Conservation (phyloP, 768 basidiomycete genomes). For the Russula sp. region DNA sequence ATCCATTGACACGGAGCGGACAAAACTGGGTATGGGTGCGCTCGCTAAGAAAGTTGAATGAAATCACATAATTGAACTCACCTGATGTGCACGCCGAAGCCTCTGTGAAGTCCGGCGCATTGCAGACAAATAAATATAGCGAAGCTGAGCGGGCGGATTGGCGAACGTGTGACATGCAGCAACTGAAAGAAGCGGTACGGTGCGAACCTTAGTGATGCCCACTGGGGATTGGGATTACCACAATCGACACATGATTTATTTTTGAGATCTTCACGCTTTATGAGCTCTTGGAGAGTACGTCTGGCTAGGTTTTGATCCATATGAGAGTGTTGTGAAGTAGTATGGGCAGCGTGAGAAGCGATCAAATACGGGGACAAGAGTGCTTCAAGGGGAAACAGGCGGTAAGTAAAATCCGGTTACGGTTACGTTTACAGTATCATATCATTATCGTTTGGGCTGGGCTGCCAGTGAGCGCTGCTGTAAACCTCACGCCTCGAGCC, state of each 20-base stretch:
- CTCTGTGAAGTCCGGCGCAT: conserved; percentile 77
- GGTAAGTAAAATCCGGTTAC: neutral
- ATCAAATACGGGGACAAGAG: no score
- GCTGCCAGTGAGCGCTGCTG: no score
- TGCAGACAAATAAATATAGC: conserved; percentile 90
- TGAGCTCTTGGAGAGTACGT: conserved; percentile 68
- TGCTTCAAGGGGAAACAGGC: neutral
- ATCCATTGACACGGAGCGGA: conserved; percentile 94
- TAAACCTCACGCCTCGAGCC: no score
- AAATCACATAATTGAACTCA: conserved; percentile 21
- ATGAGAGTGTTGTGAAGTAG: conserved; percentile 22
- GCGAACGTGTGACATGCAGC: neutral
- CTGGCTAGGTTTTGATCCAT: conserved; percentile 60
- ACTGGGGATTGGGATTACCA: conserved; percentile 86
- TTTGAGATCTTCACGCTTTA: conserved; percentile 59
- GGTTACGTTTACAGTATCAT: neutral
- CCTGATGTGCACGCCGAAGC: conserved; percentile 94
- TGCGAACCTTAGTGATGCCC: conserved; percentile 76
- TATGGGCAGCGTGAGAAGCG: neutral
- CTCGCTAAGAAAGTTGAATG: conserved; percentile 17
- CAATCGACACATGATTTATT: conserved; percentile 85
- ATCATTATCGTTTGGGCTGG: no score
- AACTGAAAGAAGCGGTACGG: neutral
- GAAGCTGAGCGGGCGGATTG: conserved; percentile 42
- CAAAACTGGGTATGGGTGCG: conserved; percentile 51